Evolutionary conservation across 2,329 filamentous ascomycete species (phyloP).

Genomic region (Fusarium irregulare): DNA sequence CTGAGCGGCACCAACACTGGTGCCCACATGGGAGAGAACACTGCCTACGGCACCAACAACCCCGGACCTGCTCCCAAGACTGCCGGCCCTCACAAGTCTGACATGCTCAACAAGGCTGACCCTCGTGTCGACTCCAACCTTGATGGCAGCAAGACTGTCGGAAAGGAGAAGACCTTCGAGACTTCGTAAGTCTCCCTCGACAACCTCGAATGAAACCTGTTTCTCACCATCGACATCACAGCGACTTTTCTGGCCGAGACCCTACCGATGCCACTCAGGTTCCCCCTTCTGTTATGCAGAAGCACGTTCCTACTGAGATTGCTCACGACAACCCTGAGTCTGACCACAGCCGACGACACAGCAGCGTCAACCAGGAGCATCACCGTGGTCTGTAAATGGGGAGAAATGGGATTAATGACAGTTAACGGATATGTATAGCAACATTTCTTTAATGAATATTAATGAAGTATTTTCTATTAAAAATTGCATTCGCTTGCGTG

Average conservation of each 20-base stretch:
- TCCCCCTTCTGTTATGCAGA: slow-evolving; percentile 64
- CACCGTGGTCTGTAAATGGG: slow-evolving; percentile 58
- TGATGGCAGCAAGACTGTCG: slow-evolving; percentile 58
- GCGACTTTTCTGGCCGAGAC: slow-evolving; percentile 51
- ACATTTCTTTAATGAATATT: slow-evolving; percentile 27
- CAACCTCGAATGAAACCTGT: slow-evolving; percentile 4
- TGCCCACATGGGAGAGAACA: slow-evolving; percentile 11
- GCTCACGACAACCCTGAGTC: slow-evolving; percentile 58
- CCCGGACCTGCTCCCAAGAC: slow-evolving; percentile 47
- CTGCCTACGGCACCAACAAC: slow-evolving; percentile 50
- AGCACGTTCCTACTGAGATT: slow-evolving; percentile 59
- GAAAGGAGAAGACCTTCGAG: slow-evolving; percentile 62
- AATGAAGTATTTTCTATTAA: slow-evolving; percentile 21
- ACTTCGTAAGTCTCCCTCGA: slow-evolving; percentile 51
- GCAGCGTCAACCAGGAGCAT: slow-evolving; percentile 60
- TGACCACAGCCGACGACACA: slow-evolving; percentile 60
- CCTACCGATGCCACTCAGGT: slow-evolving; percentile 68
- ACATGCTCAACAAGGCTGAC: slow-evolving; percentile 63
- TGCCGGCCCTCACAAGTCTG: slow-evolving; percentile 60
- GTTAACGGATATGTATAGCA: slow-evolving; percentile 38
- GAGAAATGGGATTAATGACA: slow-evolving; percentile 8
- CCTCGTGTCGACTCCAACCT: slow-evolving; percentile 66
- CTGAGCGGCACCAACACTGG: neutral
- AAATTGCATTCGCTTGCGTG: neutral
- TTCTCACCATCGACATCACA: slow-evolving; percentile 29